Evolutionary conservation across 805 yeast species (phyloP), one percentile per base, ranked within the genome.

Genomic region (Candida stauntonica): DNA sequence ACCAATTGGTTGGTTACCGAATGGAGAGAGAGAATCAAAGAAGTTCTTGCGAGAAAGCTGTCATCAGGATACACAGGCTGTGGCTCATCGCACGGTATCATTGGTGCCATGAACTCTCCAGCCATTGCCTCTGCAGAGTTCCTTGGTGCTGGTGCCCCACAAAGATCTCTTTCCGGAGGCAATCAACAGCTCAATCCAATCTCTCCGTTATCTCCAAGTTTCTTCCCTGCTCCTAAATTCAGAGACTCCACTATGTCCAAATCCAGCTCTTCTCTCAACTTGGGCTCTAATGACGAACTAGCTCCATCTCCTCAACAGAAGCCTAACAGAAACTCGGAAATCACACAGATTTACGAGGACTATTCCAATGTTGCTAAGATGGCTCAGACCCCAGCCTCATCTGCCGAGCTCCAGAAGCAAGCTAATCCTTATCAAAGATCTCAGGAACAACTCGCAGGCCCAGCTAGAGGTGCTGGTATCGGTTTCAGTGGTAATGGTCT

Each of bases 31-130:
- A 68, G 70, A 27, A 69, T 82, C 41, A 80, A 79, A 52, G 74
- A 72, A 19, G 52, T 81, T 11, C 55, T 84, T 35, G 72, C 70
- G 29, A 55, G 68, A 14, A 83, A 80, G 51, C 51, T 80, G 36
- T 46, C 66, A 7, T 56, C 67, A n/a, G 81, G 91, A 7, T 84
- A 82, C 55, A 75, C 75, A 17, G 93, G 94, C 5, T 81, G 87
- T 60, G 91, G 91, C n/a, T 75, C 82, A 21, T 58, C 70, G 13
- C 70, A 79, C 38, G 86, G 86, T 12, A 54, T 79, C 16, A 67
- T 67, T 4, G 84, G 84, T 24, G 84, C 85, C 1, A 54, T 79
- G 3, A 66, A 59, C 33, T 72, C 81, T 2, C 74, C 80, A 31
- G 71, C 65, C 0, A 49, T 68, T 4, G 58, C 58, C 13, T 57